Evolutionary conservation across 2,329 filamentous ascomycete genomes (phyloP), one percentile per base, ranked within the genome.

Genomic region (Emericellopsis cladophorae): DNA sequence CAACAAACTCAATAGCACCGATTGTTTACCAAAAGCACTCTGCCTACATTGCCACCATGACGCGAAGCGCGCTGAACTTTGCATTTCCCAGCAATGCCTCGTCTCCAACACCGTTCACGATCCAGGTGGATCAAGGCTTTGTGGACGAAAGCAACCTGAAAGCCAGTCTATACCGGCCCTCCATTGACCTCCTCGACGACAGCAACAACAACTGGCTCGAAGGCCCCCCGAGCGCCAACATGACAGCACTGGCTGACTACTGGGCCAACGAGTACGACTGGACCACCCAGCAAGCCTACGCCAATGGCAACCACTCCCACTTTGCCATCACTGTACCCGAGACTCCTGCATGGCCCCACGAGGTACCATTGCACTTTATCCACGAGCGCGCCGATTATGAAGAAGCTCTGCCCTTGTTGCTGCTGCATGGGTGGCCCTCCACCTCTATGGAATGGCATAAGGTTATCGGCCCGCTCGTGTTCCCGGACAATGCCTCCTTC

Each of bases 371-470:
- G 11, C 44, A 45, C 29, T 46, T 42, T 24, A 42, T 46, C 31
- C 44, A 46, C 5, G 42, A 46, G 37, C 37, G 24, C 9, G 42
- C 44, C 15, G 33, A 40, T 4, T 26, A 41, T 12, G 23, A 32
- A 12, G 42, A 41, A 15, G 42, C 44, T 5, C 39, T 46, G 10
- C 44, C 44, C 2, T 10, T 46, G n/a, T 38, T 45, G 22, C 21
- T 46, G 5, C 37, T 46, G 2, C 44, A 46, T 31, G 44, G 44
- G 21, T 46, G 44, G 44, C 44, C 44, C 8, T 43, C 42, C 21
- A 37, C 38, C 23, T 31, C 22, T 6, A 16, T 36, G 6, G 42
- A 43, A 24, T 43, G 37, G 37, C 11, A 15, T 14, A 31, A 40
- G 23, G 38, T 41, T 4, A 40, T 43, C 38, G 12, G 31, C 5